These are phyloP conservation scores for Hippophae gyantsensis DNA, from an alignment of 306 rosid species.

Conservation along the genomic window DNA sequence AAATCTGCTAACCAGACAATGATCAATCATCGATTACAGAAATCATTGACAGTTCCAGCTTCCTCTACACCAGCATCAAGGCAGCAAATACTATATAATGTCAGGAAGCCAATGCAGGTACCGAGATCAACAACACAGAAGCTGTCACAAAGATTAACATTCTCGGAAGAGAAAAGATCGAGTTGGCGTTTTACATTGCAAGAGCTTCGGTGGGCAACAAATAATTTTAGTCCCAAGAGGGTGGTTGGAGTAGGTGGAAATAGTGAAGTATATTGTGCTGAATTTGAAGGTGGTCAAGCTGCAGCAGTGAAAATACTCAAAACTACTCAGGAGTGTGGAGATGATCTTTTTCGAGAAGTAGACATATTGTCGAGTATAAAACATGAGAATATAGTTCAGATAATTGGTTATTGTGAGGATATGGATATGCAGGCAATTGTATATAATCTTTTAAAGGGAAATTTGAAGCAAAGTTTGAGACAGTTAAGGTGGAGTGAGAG, in stretches of 20 bases:
- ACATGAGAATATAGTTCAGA: constrained; percentile 30
- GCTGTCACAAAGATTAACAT: constrained; percentile 20
- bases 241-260: constrained; percentile 36
- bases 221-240: constrained; percentile 26
- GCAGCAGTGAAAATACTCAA: constrained; percentile 36
- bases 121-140: constrained; percentile 12
- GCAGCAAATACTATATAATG: background rate
- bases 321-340: constrained; percentile 4
- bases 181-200: constrained; percentile 22
- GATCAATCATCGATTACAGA: constrained; percentile 7
- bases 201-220: constrained; percentile 28
- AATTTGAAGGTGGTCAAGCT: constrained; percentile 20
- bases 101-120: constrained; percentile 8
- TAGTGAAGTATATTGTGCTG: constrained; percentile 30
- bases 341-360: constrained; percentile 29
- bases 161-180: constrained; percentile 20
- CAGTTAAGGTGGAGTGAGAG: constrained; percentile 32
- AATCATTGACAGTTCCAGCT: constrained; percentile 26
- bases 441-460: constrained; percentile 29
- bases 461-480: constrained; percentile 26
- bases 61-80: background rate
- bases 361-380: constrained; percentile 26
- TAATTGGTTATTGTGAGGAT: constrained; percentile 31
- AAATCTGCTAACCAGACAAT: constrained; percentile 5
- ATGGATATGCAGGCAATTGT: constrained; percentile 28